These are phyloP conservation scores for Huntiella moniliformis DNA, from an alignment of 2,329 filamentous ascomycete species.

Conservation along the genomic window DNA sequence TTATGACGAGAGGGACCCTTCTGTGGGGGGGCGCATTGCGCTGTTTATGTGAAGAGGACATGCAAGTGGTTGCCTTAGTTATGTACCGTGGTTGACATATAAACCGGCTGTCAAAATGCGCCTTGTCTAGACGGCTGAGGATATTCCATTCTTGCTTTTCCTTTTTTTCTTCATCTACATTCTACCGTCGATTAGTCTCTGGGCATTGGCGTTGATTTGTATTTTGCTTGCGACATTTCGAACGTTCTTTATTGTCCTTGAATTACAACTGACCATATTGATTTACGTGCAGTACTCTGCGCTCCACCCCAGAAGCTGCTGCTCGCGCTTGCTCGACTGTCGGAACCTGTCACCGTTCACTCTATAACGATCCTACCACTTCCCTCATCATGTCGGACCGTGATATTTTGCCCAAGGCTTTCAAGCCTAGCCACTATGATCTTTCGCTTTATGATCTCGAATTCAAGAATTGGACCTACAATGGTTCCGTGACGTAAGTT, in stretches of 20 bases:
- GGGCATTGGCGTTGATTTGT: too few relatives aligned
- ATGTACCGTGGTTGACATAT: too few relatives aligned
- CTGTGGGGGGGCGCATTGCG: too few relatives aligned
- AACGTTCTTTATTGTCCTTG: too few relatives aligned
- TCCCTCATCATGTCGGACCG: constrained; percentile 33
- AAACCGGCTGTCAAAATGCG: too few relatives aligned
- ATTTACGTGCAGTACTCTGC: not conserved
- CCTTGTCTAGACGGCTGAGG: too few relatives aligned
- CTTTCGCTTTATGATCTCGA: constrained; percentile 68
- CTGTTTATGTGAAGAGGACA: too few relatives aligned
- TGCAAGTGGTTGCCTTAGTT: too few relatives aligned
- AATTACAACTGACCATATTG: not conserved
- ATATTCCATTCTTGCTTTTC: too few relatives aligned
- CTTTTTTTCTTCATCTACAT: too few relatives aligned
- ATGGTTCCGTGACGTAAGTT: constrained; percentile 51
- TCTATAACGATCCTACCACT: constrained; percentile 11
- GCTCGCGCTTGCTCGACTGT: constrained; percentile 15
- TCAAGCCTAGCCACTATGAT: constrained; percentile 73
- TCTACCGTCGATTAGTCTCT: not conserved
- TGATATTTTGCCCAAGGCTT: constrained; percentile 41
- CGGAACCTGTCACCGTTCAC: constrained; percentile 14
- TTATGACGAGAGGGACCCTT: too few relatives aligned
- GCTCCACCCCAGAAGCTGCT: constrained; percentile 8
- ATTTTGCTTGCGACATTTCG: too few relatives aligned
- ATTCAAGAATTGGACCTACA: constrained; percentile 55